Conservation (phyloP, 768 basidiomycete genomes). For the Lactarius vividus region DNA sequence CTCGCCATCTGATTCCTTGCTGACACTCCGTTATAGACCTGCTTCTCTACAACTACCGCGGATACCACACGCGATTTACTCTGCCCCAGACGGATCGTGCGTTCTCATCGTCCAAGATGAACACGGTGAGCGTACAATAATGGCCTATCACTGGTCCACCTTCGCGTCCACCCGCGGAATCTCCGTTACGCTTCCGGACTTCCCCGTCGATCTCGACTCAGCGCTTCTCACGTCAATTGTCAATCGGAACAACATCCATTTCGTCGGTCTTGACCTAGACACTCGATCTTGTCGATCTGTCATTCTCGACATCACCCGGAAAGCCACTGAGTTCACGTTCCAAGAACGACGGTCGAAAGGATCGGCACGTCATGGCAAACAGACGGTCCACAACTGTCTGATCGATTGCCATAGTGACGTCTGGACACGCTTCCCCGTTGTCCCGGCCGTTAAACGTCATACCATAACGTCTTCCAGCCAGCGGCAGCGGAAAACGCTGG, state of each 20-base stretch:
- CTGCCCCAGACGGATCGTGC: conserved; percentile 57
- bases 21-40: conserved; percentile 37
- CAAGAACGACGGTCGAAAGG: conserved; percentile 39
- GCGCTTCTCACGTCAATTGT: conserved; percentile 46
- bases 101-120: conserved; percentile 38
- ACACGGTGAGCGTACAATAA: conserved; percentile 27
- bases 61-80: conserved; percentile 39
- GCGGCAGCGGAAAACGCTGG: conserved; percentile 37
- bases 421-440: conserved; percentile 22
- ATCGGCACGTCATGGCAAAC: conserved; percentile 23
- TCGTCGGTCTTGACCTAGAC: conserved; percentile 41
- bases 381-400: conserved; percentile 41
- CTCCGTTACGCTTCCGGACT: conserved; percentile 34
- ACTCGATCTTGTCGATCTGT: conserved; percentile 41
- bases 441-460: conserved; percentile 13
- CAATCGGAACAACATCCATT: conserved; percentile 41
- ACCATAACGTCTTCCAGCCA: conserved; percentile 27
- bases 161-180: conserved; percentile 53
- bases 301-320: conserved; percentile 51
- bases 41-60: conserved; percentile 42
- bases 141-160: conserved; percentile 54
- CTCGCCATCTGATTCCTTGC: not conserved
- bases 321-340: conserved; percentile 56
- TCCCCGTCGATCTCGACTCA: conserved; percentile 27
- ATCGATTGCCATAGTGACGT: conserved; percentile 18